These are phyloP conservation scores for Colletotrichum sp. DNA, from an alignment of 2,329 filamentous ascomycete species.

Conservation along the genomic window DNA sequence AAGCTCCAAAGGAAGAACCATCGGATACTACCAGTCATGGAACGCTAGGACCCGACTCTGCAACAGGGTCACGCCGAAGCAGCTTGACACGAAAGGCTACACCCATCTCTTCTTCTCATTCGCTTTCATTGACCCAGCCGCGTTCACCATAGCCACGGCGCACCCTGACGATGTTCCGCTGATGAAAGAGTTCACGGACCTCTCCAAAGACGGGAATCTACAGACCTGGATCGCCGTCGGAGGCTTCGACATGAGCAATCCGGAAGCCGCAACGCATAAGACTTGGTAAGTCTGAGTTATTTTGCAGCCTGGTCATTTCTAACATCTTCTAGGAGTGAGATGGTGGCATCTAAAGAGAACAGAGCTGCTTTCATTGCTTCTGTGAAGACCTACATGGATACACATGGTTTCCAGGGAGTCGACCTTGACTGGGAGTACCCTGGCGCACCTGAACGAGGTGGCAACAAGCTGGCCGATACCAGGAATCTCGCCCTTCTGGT, in stretches of 20 bases:
- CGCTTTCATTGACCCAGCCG: background rate
- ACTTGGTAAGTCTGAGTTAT: background rate
- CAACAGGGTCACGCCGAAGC: background rate
- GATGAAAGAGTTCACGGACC: conserved; percentile 33
- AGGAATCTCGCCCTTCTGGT: background rate
- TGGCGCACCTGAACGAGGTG: background rate
- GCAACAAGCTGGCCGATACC: background rate
- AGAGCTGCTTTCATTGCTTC: background rate
- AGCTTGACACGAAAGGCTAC: background rate
- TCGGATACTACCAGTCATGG: background rate
- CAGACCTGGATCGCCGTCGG: background rate
- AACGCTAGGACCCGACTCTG: background rate
- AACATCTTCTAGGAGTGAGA: background rate
- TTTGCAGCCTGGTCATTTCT: accelerated
- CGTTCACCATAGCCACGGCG: background rate
- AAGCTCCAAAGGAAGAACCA: background rate
- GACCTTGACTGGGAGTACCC: background rate
- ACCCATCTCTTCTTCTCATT: background rate
- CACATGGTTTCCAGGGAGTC: background rate
- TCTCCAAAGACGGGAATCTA: background rate
- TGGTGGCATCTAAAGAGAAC: background rate
- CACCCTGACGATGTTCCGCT: background rate
- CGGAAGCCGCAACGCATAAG: background rate
- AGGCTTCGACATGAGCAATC: background rate
- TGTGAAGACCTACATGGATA: background rate